phyloP scores from a whole-genome alignment of 2,329 filamentous ascomycete species.

The Phialophora chinensis region DNA sequence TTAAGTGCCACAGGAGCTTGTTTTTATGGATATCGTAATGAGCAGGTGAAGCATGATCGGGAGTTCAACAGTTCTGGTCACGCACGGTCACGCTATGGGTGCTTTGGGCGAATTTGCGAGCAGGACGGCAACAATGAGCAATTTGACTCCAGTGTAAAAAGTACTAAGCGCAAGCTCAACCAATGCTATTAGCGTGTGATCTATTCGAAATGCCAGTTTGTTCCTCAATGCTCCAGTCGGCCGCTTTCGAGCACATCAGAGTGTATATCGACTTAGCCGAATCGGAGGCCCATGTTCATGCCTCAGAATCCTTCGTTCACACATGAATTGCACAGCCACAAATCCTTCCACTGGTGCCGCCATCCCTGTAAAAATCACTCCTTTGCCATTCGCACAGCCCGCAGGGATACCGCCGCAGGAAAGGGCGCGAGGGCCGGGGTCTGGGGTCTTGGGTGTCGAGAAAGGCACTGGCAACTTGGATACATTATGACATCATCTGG shows the following conservation, averaged over 20 bases:
- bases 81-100: not conserved
- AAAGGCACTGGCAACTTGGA: too few relatives aligned
- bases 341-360: not conserved
- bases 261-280: not conserved
- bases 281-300: not conserved
- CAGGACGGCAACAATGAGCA: constrained; percentile 8
- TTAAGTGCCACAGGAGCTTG: not conserved
- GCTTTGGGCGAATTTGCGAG: not conserved
- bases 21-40: not conserved
- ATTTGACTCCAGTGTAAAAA: not conserved
- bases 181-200: not conserved
- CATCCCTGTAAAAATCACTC: not conserved
- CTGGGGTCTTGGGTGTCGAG: too few relatives aligned
- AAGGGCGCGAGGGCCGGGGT: too few relatives aligned
- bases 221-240: not conserved
- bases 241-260: not conserved
- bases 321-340: not conserved
- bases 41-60: not conserved
- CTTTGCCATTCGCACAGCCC: not conserved
- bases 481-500: too few relatives aligned
- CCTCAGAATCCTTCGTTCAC: not conserved
- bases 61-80: constrained; percentile 16
- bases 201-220: not conserved
- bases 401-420: not conserved
- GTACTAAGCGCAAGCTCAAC: constrained; percentile 9